Conservation (phyloP, 1,284 basidiomycete genomes). For the Puccinia horiana region DNA sequence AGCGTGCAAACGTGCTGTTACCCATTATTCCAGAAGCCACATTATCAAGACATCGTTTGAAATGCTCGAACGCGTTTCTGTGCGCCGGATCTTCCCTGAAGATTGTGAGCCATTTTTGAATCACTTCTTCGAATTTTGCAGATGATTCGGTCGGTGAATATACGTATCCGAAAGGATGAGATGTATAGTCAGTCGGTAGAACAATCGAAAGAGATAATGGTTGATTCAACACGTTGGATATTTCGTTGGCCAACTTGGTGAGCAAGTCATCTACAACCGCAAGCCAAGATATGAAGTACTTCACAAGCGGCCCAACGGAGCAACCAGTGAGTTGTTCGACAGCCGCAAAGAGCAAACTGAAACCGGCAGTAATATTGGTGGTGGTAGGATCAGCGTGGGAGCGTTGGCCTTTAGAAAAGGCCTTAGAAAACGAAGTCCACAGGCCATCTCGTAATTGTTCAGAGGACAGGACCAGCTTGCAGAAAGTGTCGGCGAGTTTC, state of each 20-base stretch:
- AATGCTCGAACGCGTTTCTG: slow-evolving; percentile 20
- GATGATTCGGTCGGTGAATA: slow-evolving; percentile 38
- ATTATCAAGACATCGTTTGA: slow-evolving; percentile 29
- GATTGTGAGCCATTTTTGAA: slow-evolving; percentile 26
- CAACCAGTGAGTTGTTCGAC: slow-evolving; percentile 46
- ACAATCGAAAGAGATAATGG: background rate
- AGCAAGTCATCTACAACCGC: slow-evolving; percentile 37
- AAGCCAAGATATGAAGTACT: slow-evolving; percentile 37
- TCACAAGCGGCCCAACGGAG: slow-evolving; percentile 37
- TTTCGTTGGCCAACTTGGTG: slow-evolving; percentile 33
- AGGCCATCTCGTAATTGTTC: slow-evolving; percentile 43
- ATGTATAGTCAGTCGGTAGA: slow-evolving; percentile 11
- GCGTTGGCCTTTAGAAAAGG: background rate
- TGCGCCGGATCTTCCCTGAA: slow-evolving; percentile 20
- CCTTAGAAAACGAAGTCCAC: slow-evolving; percentile 26
- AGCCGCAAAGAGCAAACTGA: slow-evolving; percentile 21
- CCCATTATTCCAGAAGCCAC: slow-evolving; percentile 30
- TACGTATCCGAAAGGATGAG: slow-evolving; percentile 43
- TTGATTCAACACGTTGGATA: background rate
- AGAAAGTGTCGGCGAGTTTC: slow-evolving; percentile 32
- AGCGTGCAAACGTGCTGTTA: slow-evolving; percentile 48
- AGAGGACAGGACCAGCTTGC: slow-evolving; percentile 35
- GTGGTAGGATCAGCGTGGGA: background rate
- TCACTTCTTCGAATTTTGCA: slow-evolving; percentile 14
- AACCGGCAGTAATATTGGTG: slow-evolving; percentile 12